A percentile compares a stretch with the other conserved stretches of the same genome.
These are phyloP conservation scores for Helichrysum umbraculigerum DNA, from an alignment of 129 eudicot species.

Conservation along the genomic window DNA sequence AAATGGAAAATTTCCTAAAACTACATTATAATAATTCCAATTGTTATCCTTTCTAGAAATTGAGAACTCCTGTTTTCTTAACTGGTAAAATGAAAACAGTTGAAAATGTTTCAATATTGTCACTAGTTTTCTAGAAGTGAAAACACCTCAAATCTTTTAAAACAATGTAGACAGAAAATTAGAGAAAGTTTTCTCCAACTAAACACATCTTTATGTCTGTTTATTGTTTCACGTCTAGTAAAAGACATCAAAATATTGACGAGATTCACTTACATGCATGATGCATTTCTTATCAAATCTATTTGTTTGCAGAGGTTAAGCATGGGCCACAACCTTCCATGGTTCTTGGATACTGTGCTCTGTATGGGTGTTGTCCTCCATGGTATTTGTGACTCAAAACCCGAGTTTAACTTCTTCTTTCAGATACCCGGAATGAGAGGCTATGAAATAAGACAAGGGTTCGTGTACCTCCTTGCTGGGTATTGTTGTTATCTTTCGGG, in stretches of 20 bases:
- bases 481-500: slow-evolving; percentile 69
- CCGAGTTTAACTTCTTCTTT: slow-evolving; percentile 71
- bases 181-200: too few relatives aligned
- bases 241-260: not conserved
- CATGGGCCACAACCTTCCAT: slow-evolving; percentile 63
- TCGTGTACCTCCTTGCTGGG: slow-evolving; percentile 75
- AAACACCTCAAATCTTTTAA: too few relatives aligned
- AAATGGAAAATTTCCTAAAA: too few relatives aligned
- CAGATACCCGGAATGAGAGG: slow-evolving; percentile 52
- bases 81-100: too few relatives aligned
- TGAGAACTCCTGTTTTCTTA: too few relatives aligned
- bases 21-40: too few relatives aligned
- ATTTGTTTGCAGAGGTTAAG: slow-evolving; percentile 71
- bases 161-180: too few relatives aligned
- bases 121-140: too few relatives aligned
- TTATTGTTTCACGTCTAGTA: not conserved
- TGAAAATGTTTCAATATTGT: too few relatives aligned
- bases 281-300: slow-evolving; percentile 7
- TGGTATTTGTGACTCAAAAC: slow-evolving; percentile 76
- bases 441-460: slow-evolving; percentile 67
- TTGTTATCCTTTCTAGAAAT: too few relatives aligned
- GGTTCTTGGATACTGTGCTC: slow-evolving; percentile 81
- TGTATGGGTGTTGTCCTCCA: slow-evolving; percentile 80
- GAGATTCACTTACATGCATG: not conserved
- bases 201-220: not conserved